A percentile compares a stretch with the other conserved stretches of the same genome.
Evolutionary conservation across 108 stramenopile species (phyloP).

Genomic region (Chaetoceros muelleri): DNA sequence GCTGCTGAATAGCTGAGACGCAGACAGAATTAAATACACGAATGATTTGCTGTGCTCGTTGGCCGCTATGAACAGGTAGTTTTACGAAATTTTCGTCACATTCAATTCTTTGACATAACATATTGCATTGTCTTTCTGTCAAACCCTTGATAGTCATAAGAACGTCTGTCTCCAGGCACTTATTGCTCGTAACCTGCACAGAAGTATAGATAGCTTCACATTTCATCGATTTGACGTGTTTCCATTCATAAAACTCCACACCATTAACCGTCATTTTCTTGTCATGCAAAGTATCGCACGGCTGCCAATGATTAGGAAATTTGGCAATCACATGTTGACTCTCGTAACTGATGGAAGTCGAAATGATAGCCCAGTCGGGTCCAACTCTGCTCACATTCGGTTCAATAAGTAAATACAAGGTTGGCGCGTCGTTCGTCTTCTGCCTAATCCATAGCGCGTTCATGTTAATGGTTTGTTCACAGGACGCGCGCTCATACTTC

Average conservation of each 20-base stretch:
- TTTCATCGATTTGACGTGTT: conserved; percentile 5
- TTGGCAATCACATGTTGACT: conserved; percentile 21
- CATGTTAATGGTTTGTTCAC: conserved; percentile 43
- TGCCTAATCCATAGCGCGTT: conserved; percentile 45
- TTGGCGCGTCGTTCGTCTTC: conserved; percentile 8
- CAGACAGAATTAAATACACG: conserved; percentile 34
- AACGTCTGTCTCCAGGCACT: conserved; percentile 10
- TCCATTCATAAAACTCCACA: conserved; percentile 8
- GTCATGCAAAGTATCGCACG: conserved; percentile 38
- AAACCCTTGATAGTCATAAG: conserved; percentile 28
- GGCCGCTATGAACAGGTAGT: conserved; percentile 23
- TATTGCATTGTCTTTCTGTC: conserved; percentile 10
- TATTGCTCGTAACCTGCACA: conserved; percentile 25
- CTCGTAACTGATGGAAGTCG: conserved; percentile 33
- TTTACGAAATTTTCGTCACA: background rate
- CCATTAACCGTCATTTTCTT: conserved; percentile 10
- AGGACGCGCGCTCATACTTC: conserved; percentile 23
- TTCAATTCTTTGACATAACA: conserved; percentile 20
- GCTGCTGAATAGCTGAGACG: conserved; percentile 31
- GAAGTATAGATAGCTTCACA: conserved; percentile 13
- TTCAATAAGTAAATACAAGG: conserved; percentile 39
- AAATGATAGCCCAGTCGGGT: conserved; percentile 41
- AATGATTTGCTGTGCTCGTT: conserved; percentile 31
- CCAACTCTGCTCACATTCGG: conserved; percentile 43
- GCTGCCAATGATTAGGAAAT: conserved; percentile 44